Percentiles rank a stretch among this genome's conserved stretches.
Evolutionary conservation across 2,329 filamentous ascomycete genomes (phyloP).

Genomic region (Venturia pyrina): DNA sequence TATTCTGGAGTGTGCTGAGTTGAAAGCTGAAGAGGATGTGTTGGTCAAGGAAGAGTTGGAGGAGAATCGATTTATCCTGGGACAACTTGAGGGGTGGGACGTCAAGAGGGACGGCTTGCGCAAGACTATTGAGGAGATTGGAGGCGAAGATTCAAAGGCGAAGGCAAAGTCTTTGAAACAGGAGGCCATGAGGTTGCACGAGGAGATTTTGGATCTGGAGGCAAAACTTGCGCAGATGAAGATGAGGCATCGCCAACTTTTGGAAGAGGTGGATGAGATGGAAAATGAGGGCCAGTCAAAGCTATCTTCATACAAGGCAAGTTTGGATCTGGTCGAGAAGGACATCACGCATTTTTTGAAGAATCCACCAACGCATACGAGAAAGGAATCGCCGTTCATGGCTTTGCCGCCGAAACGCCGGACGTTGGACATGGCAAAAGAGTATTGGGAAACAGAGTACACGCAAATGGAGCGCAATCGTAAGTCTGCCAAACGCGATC

Average conservation of each 20-base stretch:
- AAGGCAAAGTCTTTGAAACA: slow-evolving; percentile 41
- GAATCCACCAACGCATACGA: slow-evolving; percentile 39
- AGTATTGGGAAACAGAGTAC: slow-evolving; percentile 60
- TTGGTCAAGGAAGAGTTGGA: slow-evolving; percentile 48
- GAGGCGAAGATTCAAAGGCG: slow-evolving; percentile 43
- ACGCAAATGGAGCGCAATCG: slow-evolving; percentile 45
- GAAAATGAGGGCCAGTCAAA: slow-evolving; percentile 58
- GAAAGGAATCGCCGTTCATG: slow-evolving; percentile 40
- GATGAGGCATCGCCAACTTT: slow-evolving; percentile 48
- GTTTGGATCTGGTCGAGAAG: slow-evolving; percentile 54
- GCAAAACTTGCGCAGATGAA: slow-evolving; percentile 52
- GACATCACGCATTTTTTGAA: slow-evolving; percentile 51
- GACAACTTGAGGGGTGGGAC: slow-evolving; percentile 48
- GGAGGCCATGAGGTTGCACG: slow-evolving; percentile 44
- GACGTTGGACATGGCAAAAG: slow-evolving; percentile 59
- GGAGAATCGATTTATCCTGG: slow-evolving; percentile 47
- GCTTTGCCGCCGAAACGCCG: slow-evolving; percentile 53
- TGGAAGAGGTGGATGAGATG: slow-evolving; percentile 50
- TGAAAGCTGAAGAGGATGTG: slow-evolving; percentile 60
- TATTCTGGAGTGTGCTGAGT: slow-evolving; percentile 52
- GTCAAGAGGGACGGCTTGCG: slow-evolving; percentile 46
- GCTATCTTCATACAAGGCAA: slow-evolving; percentile 61
- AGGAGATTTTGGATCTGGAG: slow-evolving; percentile 57
- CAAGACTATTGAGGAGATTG: slow-evolving; percentile 45
- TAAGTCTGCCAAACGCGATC: slow-evolving; percentile 49